These are phyloP conservation scores for Aspergillus awamori DNA, from an alignment of 2,329 filamentous ascomycete species.

Conservation along the genomic window DNA sequence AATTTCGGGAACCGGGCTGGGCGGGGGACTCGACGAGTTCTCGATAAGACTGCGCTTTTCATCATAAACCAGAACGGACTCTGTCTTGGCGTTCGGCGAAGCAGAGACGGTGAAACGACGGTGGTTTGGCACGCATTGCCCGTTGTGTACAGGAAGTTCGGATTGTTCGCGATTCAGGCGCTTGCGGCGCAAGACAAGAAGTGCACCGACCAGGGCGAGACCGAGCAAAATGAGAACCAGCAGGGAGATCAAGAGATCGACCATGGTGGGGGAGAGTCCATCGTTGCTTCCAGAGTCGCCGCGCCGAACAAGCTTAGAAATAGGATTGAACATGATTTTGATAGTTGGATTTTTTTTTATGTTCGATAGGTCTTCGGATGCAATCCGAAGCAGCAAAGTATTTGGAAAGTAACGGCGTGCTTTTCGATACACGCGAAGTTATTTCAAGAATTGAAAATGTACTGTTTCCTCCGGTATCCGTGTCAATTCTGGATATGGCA, in stretches of 20 bases:
- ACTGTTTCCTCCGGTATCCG: not conserved
- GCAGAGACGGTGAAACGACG: slow-evolving; percentile 62
- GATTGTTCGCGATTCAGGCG: slow-evolving; percentile 56
- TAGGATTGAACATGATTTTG: slow-evolving; percentile 35
- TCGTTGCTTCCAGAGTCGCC: slow-evolving; percentile 43
- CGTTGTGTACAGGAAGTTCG: slow-evolving; percentile 69
- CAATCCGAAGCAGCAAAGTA: not conserved
- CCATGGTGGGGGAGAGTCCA: slow-evolving; percentile 62
- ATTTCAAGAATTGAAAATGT: slow-evolving; percentile 18
- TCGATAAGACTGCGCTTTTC: slow-evolving; percentile 78
- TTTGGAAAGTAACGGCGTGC: slow-evolving; percentile 9
- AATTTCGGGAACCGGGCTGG: slow-evolving; percentile 90
- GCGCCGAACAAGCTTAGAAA: slow-evolving; percentile 55
- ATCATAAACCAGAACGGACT: slow-evolving; percentile 74
- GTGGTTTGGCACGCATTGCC: slow-evolving; percentile 52
- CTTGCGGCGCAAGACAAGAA: slow-evolving; percentile 73
- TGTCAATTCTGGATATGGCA: slow-evolving; percentile 1
- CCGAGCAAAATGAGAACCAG: slow-evolving; percentile 76
- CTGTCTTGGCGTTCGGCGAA: slow-evolving; percentile 59
- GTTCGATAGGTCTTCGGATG: not conserved
- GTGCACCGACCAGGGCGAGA: slow-evolving; percentile 66
- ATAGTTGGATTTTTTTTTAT: slow-evolving; percentile 6
- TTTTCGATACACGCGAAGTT: slow-evolving; percentile 10
- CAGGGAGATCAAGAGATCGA: slow-evolving; percentile 78
- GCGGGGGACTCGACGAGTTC: slow-evolving; percentile 73